Evolutionary conservation across 352 stramenopile genomes (phyloP), one percentile per base, ranked within the genome.

Genomic region (Globisporangium middletonii): DNA sequence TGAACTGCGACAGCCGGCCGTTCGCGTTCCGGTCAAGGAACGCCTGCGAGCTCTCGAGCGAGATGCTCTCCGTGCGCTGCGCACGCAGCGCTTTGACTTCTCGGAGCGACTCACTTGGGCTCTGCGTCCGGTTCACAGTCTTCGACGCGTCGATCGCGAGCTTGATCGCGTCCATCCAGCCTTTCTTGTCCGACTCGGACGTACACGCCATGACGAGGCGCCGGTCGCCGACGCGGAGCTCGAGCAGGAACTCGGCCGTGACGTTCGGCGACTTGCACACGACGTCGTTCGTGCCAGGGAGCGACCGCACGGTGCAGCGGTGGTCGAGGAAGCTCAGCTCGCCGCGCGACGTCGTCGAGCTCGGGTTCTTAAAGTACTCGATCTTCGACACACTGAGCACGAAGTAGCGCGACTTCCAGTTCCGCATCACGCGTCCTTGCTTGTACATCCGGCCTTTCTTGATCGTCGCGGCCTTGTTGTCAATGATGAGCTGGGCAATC

Each of bases 361-460:
- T 91, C 23, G 82, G 84, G 62, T 80, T 92, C 63, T 92, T 91
- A 49, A 92, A 92, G 63, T 83, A 87, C 53, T 92, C 80, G 49
- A 92, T 80, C 68, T 94, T 92, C 15, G 81, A 92, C 56, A 94
- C 83, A 70, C 79, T 90, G 18, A 94, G 60, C 59, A 92, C 79
- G 62, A 94, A 94, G 62, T 94, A 94, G 57, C 83, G 77, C n/a
- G 79, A 89, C 64, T 94, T 94, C 83, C 83, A 94, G 50, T 80
- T 83, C 45, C 78, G 79, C 77, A 92, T 89, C 54, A 94, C 75
- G 35, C 83, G 75, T 18, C 79, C 83, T 55, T 94, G 83, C 67
- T 94, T 92, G 63, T 89, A 94, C 81, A 94, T 94, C 33, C 79
- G 78, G 1, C 83, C 83, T 61, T 94, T 94, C 68, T 94, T 94